Base-by-base conservation (phyloP, 768 basidiomycete genomes). In the Tremella fuciformis region DNA sequence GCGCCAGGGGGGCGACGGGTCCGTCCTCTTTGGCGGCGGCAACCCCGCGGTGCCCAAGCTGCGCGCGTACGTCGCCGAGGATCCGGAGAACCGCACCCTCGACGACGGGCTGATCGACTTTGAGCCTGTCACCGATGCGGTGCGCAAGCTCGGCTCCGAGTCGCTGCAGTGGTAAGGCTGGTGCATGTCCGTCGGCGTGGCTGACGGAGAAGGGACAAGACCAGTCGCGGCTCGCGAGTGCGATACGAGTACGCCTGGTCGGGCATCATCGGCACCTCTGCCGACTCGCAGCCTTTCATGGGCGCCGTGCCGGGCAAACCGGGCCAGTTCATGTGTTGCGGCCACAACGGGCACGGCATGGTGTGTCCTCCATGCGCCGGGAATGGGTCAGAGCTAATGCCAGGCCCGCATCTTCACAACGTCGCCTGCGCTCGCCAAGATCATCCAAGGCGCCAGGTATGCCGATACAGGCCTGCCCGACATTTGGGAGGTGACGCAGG, bases 381-480 rank as follows among this genome's bases (percentile, higher is more conserved):
- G 66, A 8, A 65, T 69, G 71, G 19, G 26, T 41, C 19, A 65
- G 29, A 4, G 29, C 29, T 34, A 11, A 34, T 11, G 4, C 4
- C 29, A 34, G 29, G 66, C 65, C 8, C 53, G 67, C 15, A 67
- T 69, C 57, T 60, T 64, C 58, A 67, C 67, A 13, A 46, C 50
- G 34, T 58, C 75, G n/a, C 59, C 58, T 8, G 76, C 70, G 16
- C 56, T 76, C 3, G 76, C 72, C 21, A 59, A 61, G 21, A 34
- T 77, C 3, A 64, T 76, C 9, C 62, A 62, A 16, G 76, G 75
- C 11, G 65, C 25, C 22, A 26, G 60, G 13, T 77, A 72, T 71
- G 60, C 47, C 9, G 62, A 62, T 13, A 77, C 76, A 0, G 66
- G 69, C 1, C 60, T 77, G n/a, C 76, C 76, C 29, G 76, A 77